Percentiles rank a stretch among this genome's conserved stretches.
Evolutionary conservation across 345 rosid species (phyloP).

Genomic region (Salix koriyanagi): DNA sequence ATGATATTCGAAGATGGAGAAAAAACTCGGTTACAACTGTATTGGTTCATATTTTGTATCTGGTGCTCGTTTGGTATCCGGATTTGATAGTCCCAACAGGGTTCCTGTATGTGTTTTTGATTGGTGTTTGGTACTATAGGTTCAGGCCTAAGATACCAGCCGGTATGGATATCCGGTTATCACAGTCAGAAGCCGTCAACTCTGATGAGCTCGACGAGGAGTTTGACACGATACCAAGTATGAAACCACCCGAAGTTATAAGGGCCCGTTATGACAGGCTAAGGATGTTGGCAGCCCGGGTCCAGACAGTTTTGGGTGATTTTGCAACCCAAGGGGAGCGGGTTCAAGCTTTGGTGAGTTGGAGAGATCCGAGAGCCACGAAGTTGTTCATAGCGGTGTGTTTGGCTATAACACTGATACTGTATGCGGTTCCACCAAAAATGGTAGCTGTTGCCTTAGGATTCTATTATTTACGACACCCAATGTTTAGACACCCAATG

Average conservation of each 20-base stretch:
- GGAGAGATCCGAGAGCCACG: conserved; percentile 98
- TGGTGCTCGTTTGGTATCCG: conserved; percentile 96
- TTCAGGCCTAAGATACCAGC: conserved; percentile 85
- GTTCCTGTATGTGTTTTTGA: conserved; percentile 68
- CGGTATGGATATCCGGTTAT: conserved; percentile 84
- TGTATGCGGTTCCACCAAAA: conserved; percentile 81
- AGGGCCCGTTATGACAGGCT: conserved; percentile 77
- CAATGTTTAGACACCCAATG: conserved; percentile 94
- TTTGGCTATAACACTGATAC: conserved; percentile 53
- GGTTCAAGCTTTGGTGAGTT: conserved; percentile 81
- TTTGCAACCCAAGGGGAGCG: conserved; percentile 94
- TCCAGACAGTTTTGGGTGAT: conserved; percentile 92
- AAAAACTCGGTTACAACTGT: conserved; percentile 81
- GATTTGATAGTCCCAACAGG: conserved; percentile 88
- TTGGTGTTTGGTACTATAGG: conserved; percentile 91
- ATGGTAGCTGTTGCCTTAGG: conserved; percentile 98
- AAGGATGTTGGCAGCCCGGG: conserved; percentile 72
- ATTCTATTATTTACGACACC: conserved; percentile 87
- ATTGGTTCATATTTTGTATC: conserved; percentile 66
- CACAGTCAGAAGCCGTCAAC: conserved; percentile 77
- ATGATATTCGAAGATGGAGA: conserved; percentile 77
- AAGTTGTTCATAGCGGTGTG: conserved; percentile 82
- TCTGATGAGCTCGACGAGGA: conserved; percentile 93
- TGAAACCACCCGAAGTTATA: conserved; percentile 59
- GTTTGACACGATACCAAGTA: conserved; percentile 88